Evolutionary conservation across 305 asterid genomes (phyloP), one percentile per base, ranked within the genome.

Genomic region (Striga hermonthica): DNA sequence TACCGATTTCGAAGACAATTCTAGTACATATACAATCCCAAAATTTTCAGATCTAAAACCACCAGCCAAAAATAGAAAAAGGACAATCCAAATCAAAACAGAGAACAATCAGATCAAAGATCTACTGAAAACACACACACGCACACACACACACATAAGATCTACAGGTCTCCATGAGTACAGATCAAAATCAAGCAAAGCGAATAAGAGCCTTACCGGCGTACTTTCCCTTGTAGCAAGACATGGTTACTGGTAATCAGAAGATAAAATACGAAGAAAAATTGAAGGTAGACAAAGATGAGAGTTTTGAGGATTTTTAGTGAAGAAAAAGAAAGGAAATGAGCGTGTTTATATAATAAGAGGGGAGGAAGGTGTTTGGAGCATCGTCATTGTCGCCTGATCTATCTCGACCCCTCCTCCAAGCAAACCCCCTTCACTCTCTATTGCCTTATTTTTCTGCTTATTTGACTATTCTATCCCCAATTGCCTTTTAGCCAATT

Each of bases 201-300:
- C 4, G 43, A 38, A 53, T 6, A 22, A 16, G 7, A 53, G 28
- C 8, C 5, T 67, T 80, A 80, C 84, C 84, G 16, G 84, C 81
- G 67, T 80, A 80, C 63, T 80, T 79, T 58, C 84, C 84, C 50
- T 41, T 67, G 81, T 76, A 79, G 71, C 69, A 64, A 79, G 84
- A 60, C 84, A 79, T 79, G 63, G 12, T 62, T 34, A 55, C 14
- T 50, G 9, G 3, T 13, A 12, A 5, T 22, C 14, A 4, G 52
- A 11, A 10, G 31, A 49, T 4, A 13, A 15, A n/a, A 14, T n/a
- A 15, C 11, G 56, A 50, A 50, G 56, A 50, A 41, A 8, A 41
- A 3, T 6, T 41, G 47, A 6, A 41, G 47, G 6, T 2, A 41
- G 47, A 41, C 47, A 41, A 10, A 41, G 7, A 41, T 41, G 47